A percentile compares a stretch with the other conserved stretches of the same genome.
Evolutionary conservation across 768 basidiomycete species (phyloP).

Genomic region (Suillus subaureus): DNA sequence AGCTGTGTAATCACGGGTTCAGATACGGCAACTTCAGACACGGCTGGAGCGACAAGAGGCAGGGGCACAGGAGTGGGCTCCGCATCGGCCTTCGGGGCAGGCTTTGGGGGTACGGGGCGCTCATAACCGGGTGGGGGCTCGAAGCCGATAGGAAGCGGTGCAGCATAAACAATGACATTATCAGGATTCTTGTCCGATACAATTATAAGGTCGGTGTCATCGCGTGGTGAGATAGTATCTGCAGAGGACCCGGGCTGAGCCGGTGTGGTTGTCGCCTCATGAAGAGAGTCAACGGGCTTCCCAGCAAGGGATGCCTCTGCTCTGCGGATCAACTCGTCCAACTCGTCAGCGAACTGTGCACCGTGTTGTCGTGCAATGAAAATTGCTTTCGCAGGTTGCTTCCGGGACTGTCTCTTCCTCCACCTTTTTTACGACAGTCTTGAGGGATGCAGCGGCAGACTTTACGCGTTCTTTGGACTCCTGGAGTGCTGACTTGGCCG

Average conservation of each 20-base stretch:
- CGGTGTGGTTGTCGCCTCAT: slow-evolving; percentile 27
- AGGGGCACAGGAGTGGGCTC: slow-evolving; percentile 44
- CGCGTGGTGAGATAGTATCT: slow-evolving; percentile 26
- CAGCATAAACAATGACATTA: slow-evolving; percentile 53
- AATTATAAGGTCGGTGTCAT: slow-evolving; percentile 28
- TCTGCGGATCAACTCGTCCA: slow-evolving; percentile 66
- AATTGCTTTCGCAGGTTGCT: slow-evolving; percentile 37
- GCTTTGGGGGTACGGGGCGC: slow-evolving; percentile 57
- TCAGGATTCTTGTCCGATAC: slow-evolving; percentile 29
- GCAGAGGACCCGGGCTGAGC: slow-evolving; percentile 28
- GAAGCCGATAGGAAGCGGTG: slow-evolving; percentile 87
- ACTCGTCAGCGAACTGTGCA: slow-evolving; percentile 58
- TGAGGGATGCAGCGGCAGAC: slow-evolving; percentile 43
- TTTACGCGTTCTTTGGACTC: slow-evolving; percentile 50
- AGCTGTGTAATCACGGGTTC: slow-evolving; percentile 95
- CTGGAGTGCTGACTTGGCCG: slow-evolving; percentile 37
- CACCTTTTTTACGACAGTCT: slow-evolving; percentile 48
- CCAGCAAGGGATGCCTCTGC: slow-evolving; percentile 72
- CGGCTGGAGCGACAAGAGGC: slow-evolving; percentile 80
- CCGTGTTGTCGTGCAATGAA: slow-evolving; percentile 48
- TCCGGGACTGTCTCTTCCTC: slow-evolving; percentile 30
- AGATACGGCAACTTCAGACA: slow-evolving; percentile 68
- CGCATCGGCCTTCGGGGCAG: slow-evolving; percentile 31
- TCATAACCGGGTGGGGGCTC: slow-evolving; percentile 91
- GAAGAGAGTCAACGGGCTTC: slow-evolving; percentile 36